Base-by-base conservation (phyloP, 306 rosid species). In the Crotalaria pallida region DNA sequence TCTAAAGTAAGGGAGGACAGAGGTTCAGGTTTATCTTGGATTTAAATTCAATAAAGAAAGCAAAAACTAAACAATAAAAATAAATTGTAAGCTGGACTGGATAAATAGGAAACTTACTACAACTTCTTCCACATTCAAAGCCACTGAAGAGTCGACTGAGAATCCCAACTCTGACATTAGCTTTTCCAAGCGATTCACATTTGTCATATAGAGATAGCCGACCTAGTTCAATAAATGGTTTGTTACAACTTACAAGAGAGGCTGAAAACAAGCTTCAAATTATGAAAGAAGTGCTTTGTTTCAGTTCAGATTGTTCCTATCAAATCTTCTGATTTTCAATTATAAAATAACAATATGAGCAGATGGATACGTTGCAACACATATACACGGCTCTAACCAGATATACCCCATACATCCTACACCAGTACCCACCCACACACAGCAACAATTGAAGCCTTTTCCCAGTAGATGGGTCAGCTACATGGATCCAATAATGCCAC, bases 131-230 rank as follows among this genome's bases (percentile, higher is more conserved):
- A 82, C 45, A 75, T 80, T 77, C 77, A 94, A 72, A 65, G 73
- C 72, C 72, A 49, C 64, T 7, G 95, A 87, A 70, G 97, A 87
- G 72, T 88, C 92, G 0, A 87, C 82, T 24, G 96, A 84, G 81
- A 94, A 90, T 59, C 98, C 97, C 71, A 94, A 69, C 82, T 88
- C 84, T 63, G 67, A 2, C 96, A 90, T 88, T 74, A 90, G 65
- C 80, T 90, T 83, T 80, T 93, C 96, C 88, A 94, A 82, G 43
- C 97, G 95, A 33, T 76, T 80, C 59, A 81, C 78, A 70, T 90
- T 83, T 65, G 87, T 88, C 80, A 94, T 80, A 75, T 90, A 94
- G 58, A 90, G 94, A 85, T 82, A 86, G 38, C 96, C 98, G 67
- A 94, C 67, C 98, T 94, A 76, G 63, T 75, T 75, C 70, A 78